A percentile compares a stretch with the other conserved stretches of the same genome.
Evolutionary conservation across 768 basidiomycete species (phyloP).

Genomic region (Austroboletus eburneus): DNA sequence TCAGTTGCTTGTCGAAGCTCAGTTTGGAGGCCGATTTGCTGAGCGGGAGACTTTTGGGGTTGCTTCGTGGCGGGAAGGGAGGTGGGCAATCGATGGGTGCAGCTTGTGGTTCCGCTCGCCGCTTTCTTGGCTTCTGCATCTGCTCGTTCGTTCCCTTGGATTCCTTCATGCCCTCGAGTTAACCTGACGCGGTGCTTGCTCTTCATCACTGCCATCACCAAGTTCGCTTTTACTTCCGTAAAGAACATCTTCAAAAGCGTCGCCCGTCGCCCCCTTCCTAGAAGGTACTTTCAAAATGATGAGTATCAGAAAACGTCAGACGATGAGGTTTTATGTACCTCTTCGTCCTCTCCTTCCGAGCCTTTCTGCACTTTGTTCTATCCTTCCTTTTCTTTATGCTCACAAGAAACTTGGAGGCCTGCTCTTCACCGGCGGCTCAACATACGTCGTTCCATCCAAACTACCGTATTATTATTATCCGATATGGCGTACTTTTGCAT

Average conservation of each 20-base stretch:
- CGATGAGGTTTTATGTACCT: constrained; percentile 28
- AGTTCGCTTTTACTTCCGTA: constrained; percentile 95
- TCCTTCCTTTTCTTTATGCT: constrained; percentile 97
- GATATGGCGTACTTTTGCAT: constrained; percentile 92
- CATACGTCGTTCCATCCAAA: constrained; percentile 87
- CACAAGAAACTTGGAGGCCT: constrained; percentile 81
- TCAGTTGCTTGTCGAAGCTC: no score
- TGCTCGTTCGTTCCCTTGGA: constrained; percentile 90
- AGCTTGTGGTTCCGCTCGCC: no score
- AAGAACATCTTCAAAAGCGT: constrained; percentile 95
- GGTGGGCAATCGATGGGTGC: no score
- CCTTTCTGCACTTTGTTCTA: constrained; percentile 84
- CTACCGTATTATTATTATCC: constrained; percentile 89
- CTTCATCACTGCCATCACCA: constrained; percentile 66
- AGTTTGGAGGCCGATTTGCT: no score
- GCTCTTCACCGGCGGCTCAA: constrained; percentile 67
- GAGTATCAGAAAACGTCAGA: neutral
- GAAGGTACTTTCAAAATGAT: constrained; percentile 36
- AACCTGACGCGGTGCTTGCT: constrained; percentile 28
- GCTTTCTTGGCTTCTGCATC: constrained; percentile 83
- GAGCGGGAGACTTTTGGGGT: no score
- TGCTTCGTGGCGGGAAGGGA: no score
- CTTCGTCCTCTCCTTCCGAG: constrained; percentile 57
- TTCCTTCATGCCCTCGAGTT: constrained; percentile 36
- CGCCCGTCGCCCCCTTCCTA: constrained; percentile 57